Base-by-base conservation (phyloP, 805 yeast genomes). In the Nakazawaea peltata region DNA sequence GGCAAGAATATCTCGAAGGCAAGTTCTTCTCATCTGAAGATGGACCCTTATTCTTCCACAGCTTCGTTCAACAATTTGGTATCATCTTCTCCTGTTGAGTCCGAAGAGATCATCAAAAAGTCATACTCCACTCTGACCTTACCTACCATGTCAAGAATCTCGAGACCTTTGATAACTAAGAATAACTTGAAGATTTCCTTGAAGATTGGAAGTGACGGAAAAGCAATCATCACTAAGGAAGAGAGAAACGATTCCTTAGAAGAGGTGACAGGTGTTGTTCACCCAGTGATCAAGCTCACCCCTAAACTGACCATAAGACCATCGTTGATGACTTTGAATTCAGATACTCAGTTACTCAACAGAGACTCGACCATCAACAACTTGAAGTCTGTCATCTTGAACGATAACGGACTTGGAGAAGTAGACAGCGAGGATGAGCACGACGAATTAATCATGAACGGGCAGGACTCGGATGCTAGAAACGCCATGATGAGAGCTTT, bases 221-320 rank as follows among this genome's bases (percentile, higher is more conserved):
- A 32, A 19, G 41, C 41, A 2, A 26, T 34, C 4, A 37, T 37
- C 6, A n/a, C 36, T 1, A 33, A 26, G 16, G 41, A 37, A 18
- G 36, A 37, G 12, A 13, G 26, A 13, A 26, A 18, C 8, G 32
- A 37, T 4, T 31, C 33, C 19, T 19, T 22, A 6, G 34, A 31
- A 8, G 37, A 34, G 17, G 6, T 14, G 5, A 8, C 27, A 8
- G 5, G 6, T 14, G 8, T 29, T n/a, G 23, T 15, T 5, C 33
- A 30, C 10, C 28, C 31, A 8, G 26, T 18, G 8, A 28, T 32
- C 27, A 37, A 22, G 18, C 28, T 27, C 12, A 33, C 41, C 3
- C 37, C 41, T 21, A 33, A 32, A 22, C 34, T 18, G 22, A 37
- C 41, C 6, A 37, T 37, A 7, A 37, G 36, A 29, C 41, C 41